A percentile compares a stretch with the other conserved stretches of the same genome.
phyloP scores from a whole-genome alignment of 2,329 filamentous ascomycete genomes.

The Ophiostoma quercus region DNA sequence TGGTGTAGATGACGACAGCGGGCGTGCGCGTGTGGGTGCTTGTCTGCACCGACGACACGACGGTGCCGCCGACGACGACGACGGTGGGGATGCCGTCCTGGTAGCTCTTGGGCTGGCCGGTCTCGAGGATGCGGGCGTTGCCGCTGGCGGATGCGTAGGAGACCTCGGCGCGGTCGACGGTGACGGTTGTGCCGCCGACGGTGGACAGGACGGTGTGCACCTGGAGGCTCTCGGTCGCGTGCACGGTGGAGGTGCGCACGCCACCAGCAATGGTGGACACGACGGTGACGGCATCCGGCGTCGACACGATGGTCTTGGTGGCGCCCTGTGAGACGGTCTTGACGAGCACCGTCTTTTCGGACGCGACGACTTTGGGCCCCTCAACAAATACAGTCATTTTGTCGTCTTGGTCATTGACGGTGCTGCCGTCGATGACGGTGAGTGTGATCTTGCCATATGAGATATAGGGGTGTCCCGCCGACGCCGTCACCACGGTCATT shows the following conservation, averaged over 20 bases:
- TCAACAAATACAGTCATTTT: neutral
- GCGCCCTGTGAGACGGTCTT: neutral
- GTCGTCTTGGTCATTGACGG: slow-evolving; percentile 22
- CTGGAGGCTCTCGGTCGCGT: neutral
- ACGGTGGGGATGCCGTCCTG: neutral
- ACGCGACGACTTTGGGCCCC: neutral
- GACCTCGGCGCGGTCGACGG: neutral
- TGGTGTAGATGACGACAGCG: neutral
- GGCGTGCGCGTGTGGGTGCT: neutral
- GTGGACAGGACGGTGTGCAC: neutral
- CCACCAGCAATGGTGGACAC: neutral
- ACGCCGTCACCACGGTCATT: neutral
- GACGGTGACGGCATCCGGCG: neutral
- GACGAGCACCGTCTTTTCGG: neutral
- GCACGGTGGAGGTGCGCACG: neutral
- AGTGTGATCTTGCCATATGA: slow-evolving; percentile 29
- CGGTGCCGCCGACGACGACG: slow-evolving; percentile 1
- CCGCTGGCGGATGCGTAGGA: neutral
- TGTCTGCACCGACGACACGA: neutral
- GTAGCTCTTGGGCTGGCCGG: neutral
- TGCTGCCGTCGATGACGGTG: slow-evolving; percentile 18
- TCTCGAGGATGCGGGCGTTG: neutral
- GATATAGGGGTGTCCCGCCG: slow-evolving; percentile 22
- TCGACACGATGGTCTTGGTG: neutral
- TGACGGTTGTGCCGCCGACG: neutral